Evolutionary conservation across 169 alveolate genomes (phyloP).

Genomic region (Plasmodium inui): DNA sequence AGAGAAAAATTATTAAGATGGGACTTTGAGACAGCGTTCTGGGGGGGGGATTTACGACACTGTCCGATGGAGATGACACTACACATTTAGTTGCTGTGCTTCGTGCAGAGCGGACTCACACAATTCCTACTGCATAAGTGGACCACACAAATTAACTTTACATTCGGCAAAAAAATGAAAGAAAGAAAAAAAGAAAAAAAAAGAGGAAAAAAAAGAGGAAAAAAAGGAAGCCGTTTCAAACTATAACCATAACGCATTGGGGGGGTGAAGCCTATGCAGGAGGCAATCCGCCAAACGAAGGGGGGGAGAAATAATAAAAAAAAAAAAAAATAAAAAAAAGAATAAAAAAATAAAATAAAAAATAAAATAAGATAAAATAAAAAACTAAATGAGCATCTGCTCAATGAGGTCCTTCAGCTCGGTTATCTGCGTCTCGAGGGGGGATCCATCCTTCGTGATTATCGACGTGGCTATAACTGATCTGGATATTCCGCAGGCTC

Average conservation of each 20-base stretch:
- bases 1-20: background rate
- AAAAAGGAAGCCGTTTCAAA: background rate
- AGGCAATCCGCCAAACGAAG: background rate
- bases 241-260: background rate
- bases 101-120: background rate
- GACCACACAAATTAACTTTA: background rate
- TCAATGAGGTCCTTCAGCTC: constrained; percentile 98
- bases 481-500: constrained; percentile 99
- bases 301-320: background rate
- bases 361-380: background rate
- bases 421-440: constrained; percentile 94
- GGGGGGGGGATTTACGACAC: too few species aligned
- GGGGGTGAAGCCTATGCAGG: background rate
- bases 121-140: background rate
- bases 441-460: constrained; percentile 95
- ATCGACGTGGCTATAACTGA: constrained; percentile 98
- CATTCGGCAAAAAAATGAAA: background rate
- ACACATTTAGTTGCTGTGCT: background rate
- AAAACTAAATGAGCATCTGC: constrained; percentile 92
- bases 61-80: background rate
- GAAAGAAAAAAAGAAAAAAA: background rate
- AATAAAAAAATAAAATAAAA: background rate
- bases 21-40: background rate
- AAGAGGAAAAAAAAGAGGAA: background rate
- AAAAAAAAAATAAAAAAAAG: background rate